Percentiles rank a stretch among this genome's conserved stretches.
phyloP scores from a whole-genome alignment of 495 filamentous ascomycete species.

The Aspergillus olivimuriae region DNA sequence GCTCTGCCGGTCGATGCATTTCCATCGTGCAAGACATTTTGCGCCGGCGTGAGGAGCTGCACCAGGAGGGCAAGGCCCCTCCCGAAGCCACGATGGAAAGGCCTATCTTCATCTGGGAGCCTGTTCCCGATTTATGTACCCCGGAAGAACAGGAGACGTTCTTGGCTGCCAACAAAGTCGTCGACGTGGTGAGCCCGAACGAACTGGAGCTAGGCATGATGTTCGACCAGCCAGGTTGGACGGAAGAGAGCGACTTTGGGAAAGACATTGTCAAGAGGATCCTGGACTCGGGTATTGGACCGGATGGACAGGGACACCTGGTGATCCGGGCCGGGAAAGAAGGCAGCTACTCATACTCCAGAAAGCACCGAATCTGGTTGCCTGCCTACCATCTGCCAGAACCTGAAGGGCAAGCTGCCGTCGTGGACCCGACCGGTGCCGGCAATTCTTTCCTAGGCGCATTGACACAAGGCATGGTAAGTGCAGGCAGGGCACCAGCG shows the following conservation, averaged over 20 bases:
- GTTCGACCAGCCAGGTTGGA: constrained; percentile 58
- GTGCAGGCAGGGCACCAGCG: constrained; percentile 38
- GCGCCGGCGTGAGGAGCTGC: constrained; percentile 34
- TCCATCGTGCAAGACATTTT: constrained; percentile 61
- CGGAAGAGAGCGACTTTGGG: constrained; percentile 37
- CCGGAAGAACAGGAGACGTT: constrained; percentile 69
- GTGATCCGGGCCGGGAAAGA: constrained; percentile 52
- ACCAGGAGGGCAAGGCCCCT: constrained; percentile 17
- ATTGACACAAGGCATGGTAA: constrained; percentile 66
- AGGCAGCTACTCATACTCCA: constrained; percentile 49
- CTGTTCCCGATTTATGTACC: constrained; percentile 80
- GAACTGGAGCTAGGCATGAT: constrained; percentile 77
- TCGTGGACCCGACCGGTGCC: constrained; percentile 92
- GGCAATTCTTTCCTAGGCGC: constrained; percentile 91
- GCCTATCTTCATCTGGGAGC: constrained; percentile 90
- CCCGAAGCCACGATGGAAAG: constrained; percentile 21
- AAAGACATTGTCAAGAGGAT: constrained; percentile 50
- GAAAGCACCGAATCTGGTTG: constrained; percentile 33
- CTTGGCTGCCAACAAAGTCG: constrained; percentile 59
- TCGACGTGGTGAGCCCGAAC: constrained; percentile 87
- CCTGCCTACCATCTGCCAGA: constrained; percentile 52
- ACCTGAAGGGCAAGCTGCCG: constrained; percentile 34
- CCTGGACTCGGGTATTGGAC: constrained; percentile 46
- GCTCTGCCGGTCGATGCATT: constrained; percentile 70
- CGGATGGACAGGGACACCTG: constrained; percentile 37